These are phyloP conservation scores for Termitomyces sp. DNA, from an alignment of 768 basidiomycete species.

Conservation along the genomic window DNA sequence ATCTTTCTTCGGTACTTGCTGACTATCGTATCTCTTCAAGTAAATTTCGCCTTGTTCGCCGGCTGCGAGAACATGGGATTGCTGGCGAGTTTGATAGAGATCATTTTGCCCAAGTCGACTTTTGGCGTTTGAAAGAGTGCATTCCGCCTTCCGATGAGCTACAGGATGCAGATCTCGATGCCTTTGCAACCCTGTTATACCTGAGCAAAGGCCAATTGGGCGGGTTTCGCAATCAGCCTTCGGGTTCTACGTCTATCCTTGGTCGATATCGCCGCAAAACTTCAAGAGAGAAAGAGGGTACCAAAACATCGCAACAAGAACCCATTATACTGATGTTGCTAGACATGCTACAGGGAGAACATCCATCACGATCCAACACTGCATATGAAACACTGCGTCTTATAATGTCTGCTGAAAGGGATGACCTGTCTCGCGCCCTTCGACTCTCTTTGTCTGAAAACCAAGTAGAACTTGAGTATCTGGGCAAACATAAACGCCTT, in stretches of 20 bases:
- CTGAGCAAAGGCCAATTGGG: constrained; percentile 54
- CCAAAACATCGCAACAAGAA: constrained; percentile 30
- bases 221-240: constrained; percentile 51
- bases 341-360: constrained; percentile 48
- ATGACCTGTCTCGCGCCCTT: constrained; percentile 18
- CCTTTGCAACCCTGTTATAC: constrained; percentile 64
- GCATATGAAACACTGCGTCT: constrained; percentile 65
- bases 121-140: constrained; percentile 82
- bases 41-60: constrained; percentile 73
- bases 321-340: constrained; percentile 51
- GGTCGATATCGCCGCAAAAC: constrained; percentile 28
- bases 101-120: constrained; percentile 54
- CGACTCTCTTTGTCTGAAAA: constrained; percentile 30
- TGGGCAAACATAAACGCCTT: constrained; percentile 38
- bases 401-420: constrained; percentile 37
- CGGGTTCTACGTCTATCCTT: constrained; percentile 34
- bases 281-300: constrained; percentile 10
- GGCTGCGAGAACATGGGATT: constrained; percentile 46
- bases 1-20: constrained; percentile 48
- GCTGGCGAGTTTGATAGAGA: constrained; percentile 30
- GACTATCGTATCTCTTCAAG: constrained; percentile 60
- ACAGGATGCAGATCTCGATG: constrained; percentile 63
- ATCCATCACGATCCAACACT: constrained; percentile 41
- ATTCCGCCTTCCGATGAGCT: constrained; percentile 53
- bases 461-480: constrained; percentile 39